Base-by-base conservation (phyloP, 2,329 filamentous ascomycete species). In the Talaromyces rugulosus region DNA sequence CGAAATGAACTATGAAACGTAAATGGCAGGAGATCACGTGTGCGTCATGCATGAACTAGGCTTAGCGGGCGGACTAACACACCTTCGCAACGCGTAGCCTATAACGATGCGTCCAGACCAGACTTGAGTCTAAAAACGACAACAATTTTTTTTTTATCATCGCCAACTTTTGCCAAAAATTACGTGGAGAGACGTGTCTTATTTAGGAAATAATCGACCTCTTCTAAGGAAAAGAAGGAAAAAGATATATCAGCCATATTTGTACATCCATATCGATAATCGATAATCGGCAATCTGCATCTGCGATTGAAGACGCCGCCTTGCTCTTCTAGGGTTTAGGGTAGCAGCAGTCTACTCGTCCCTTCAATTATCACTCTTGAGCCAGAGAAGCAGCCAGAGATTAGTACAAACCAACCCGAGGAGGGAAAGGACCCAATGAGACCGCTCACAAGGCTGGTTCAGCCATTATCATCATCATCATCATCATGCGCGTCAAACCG, bases 401-500 rank as follows among this genome's bases (percentile, higher is more conserved):
- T 23, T 5, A 23, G 8, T 47, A 53, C 50, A 57, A 65, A n/a
- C 59, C 63, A 6, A 73, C 71, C 4, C 14, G 3, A 42, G 14
- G 12, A 2, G 16, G 8, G 27, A 27, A 44, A 27, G 23, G 44
- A 14, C n/a, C 44, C 44, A 47, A 47, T 47, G 44, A 47, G 44
- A 6, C 44, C 44, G 18, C 44, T 47, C 44, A 27, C 44, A 2
- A 27, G 44, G 23, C 44, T 47, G 7, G 44, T 27, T 27, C 44
- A 27, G n/a, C 44, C 44, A 27, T 47, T 47, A 9, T 47, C 23
- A 23, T 23, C 23, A 23, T 23, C 23, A 23, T 23, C 23, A 23
- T 23, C 23, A 23, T 23, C 44, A 27, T 47, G 44, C 44, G 18
- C 18, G n/a, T 47, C 44, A 6, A 47, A 7, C 44, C 44, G 44